Conservation (phyloP, 371 early-diverging fungal species). For the Circinella minor region DNA sequence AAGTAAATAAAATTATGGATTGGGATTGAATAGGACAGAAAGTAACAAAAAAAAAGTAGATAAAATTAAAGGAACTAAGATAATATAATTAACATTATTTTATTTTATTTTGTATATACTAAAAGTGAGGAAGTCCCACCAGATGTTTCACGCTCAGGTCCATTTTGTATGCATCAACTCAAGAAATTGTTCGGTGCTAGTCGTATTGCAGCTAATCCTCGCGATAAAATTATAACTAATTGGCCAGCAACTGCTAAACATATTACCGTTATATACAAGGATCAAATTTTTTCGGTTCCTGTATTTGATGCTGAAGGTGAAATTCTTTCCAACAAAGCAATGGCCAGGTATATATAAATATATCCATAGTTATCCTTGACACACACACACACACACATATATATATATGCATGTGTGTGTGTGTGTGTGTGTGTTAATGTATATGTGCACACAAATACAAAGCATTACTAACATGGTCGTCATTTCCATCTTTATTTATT, state of each 20-base stretch:
- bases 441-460: too few relatives aligned
- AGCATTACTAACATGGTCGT: too few relatives aligned
- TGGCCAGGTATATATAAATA: slow-evolving; percentile 57
- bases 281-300: slow-evolving; percentile 82
- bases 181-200: slow-evolving; percentile 83
- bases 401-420: neutral
- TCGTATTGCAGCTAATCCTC: slow-evolving; percentile 70
- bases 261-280: slow-evolving; percentile 81
- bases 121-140: slow-evolving; percentile 64
- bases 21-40: too few relatives aligned
- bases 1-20: slow-evolving; percentile 34
- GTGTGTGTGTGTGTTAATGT: too few relatives aligned
- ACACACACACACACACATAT: too few relatives aligned
- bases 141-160: slow-evolving; percentile 71
- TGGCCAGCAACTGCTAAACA: slow-evolving; percentile 79
- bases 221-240: slow-evolving; percentile 72
- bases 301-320: slow-evolving; percentile 75
- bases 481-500: too few relatives aligned
- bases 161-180: slow-evolving; percentile 93
- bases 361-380: neutral
- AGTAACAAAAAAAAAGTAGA: too few relatives aligned
- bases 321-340: slow-evolving; percentile 62
- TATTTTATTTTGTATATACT: neutral
- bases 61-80: too few relatives aligned
- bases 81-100: too few relatives aligned